Evolutionary conservation across 768 basidiomycete genomes (phyloP), one percentile per base, ranked within the genome.

Genomic region (Tulasnella sp.): DNA sequence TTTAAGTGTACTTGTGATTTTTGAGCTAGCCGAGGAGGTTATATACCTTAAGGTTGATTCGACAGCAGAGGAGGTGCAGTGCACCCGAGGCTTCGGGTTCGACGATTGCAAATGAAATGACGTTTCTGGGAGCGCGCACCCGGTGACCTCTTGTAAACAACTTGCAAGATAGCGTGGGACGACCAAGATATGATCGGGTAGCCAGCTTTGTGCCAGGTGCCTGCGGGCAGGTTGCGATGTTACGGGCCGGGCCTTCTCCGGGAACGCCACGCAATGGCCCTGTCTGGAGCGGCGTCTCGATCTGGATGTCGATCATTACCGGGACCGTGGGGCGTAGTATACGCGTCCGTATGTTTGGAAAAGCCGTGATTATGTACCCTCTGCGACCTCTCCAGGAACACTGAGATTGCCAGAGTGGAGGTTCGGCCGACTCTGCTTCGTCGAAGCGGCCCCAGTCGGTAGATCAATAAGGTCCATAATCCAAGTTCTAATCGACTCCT

Each of bases 1-100:
- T n/a, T 42, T 48, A 40, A 18, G 34, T 20, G 2, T 11, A 73
- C 42, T 42, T 42, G 20, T 20, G 40, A 14, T 42, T 44, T 75
- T 22, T 41, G 28, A 75, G 40, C 46, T 48, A 40, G 31, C 74
- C 8, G 41, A 75, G 12, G 74, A 75, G 74, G 74, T 75, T 42
- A 28, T 75, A 75, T 75, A 69, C 31, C 64, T 28, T 37, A 69
- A 37, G 34, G 64, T 60, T 28, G 46, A 46, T 18, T 54, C 50
- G 54, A 54, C 20, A 20, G 7, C 24, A n/a, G 24, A 12, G 24
- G 6, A n/a, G 54, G 54, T 54, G 54, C 54, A 22, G 24, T n/a
- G 54, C 54, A 54, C 54, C 54, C 11, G 22, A n/a, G 24, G 54
- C 37, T n/a, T n/a, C 11, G 22, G 24, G 11, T 54, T n/a, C 54